Percentiles rank a stretch among this genome's conserved stretches.
phyloP scores from a whole-genome alignment of 2,329 filamentous ascomycete genomes.

The Ampelomyces quisqualis region DNA sequence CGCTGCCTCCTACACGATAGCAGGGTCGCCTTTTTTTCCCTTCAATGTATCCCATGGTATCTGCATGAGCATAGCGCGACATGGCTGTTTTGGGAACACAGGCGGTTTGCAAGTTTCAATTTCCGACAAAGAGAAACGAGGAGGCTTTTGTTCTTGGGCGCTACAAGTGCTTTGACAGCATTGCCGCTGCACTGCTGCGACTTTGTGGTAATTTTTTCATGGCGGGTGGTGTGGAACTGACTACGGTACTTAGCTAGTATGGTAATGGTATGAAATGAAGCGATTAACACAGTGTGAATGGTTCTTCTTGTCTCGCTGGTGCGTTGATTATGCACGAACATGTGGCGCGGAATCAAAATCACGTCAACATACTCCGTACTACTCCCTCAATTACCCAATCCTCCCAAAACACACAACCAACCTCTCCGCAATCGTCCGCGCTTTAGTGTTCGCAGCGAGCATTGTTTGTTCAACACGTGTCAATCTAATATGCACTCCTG shows the following conservation, averaged over 20 bases:
- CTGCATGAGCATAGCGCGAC: constrained; percentile 19
- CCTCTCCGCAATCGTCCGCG: constrained; percentile 50
- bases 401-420: constrained; percentile 50
- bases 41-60: constrained; percentile 1
- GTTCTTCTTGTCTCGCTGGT: no score
- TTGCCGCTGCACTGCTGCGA: constrained; percentile 6
- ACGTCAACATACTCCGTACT: no score
- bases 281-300: no score
- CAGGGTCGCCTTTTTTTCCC: background rate
- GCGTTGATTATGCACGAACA: no score
- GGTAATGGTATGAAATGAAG: no score
- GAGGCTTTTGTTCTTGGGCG: constrained; percentile 6
- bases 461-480: constrained; percentile 52
- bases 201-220: constrained; percentile 1
- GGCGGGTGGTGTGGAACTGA: no score
- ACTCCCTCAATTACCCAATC: no score
- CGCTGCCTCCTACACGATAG: constrained; percentile 5
- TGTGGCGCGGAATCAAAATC: no score
- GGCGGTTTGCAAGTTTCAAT: constrained; percentile 15
- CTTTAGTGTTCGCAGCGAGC: constrained; percentile 42
- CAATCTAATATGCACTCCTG: constrained; percentile 51
- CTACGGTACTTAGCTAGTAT: no score
- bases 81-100: constrained; percentile 6
- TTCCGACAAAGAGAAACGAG: background rate
- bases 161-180: constrained; percentile 24